These are phyloP conservation scores for Vigna nakashimae DNA, from an alignment of 306 rosid genomes.

Conservation along the genomic window DNA sequence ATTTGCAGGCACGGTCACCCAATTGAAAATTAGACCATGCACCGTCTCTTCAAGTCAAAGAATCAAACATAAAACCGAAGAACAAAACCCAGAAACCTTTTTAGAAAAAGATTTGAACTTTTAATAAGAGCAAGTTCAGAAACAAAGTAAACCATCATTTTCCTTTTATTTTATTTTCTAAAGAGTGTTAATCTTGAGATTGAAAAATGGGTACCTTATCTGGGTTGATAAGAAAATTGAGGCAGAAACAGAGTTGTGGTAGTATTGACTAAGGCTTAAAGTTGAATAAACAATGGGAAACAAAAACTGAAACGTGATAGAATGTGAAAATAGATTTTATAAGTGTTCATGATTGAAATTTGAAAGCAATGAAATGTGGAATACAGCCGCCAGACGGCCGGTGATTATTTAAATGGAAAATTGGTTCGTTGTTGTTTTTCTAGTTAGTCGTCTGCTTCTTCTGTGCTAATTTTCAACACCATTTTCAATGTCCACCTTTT, in stretches of 20 bases:
- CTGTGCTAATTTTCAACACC: too few species aligned
- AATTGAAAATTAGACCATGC: not conserved
- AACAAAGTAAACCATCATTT: not conserved
- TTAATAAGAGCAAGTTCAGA: not conserved
- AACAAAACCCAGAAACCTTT: constrained; percentile 4
- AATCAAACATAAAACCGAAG: not conserved
- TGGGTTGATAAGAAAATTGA: constrained; percentile 1
- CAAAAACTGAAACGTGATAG: not conserved
- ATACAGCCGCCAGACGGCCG: not conserved
- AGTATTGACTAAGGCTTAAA: not conserved
- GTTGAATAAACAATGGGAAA: constrained; percentile 15
- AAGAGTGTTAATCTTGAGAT: not conserved
- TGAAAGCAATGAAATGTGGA: not conserved
- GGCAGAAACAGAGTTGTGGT: not conserved
- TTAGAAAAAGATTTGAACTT: not conserved
- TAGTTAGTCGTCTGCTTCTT: too few species aligned
- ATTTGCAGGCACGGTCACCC: not conserved
- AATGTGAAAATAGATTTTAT: not conserved
- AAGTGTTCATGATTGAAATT: not conserved
- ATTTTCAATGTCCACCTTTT: too few species aligned
- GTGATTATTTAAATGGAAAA: not conserved
- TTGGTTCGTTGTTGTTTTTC: too few species aligned
- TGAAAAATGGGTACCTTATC: constrained; percentile 29
- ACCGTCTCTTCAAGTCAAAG: not conserved
- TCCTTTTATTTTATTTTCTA: not conserved